Base-by-base conservation (phyloP, 208 protist species). In the Porcisia deanei region DNA sequence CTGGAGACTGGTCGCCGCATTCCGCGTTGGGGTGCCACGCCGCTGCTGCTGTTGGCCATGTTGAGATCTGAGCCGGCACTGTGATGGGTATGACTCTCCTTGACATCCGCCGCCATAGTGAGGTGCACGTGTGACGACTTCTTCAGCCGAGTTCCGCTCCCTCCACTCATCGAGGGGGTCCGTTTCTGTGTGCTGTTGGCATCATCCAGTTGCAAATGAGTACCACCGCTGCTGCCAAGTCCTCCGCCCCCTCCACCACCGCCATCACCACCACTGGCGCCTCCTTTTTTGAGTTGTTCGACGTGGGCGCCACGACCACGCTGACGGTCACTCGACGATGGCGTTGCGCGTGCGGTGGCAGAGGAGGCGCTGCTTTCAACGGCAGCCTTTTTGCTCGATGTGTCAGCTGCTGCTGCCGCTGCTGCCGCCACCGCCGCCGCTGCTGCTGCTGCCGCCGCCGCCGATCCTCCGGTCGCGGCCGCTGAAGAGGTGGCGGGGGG, bases 1-100 rank as follows among this genome's bases (percentile, higher is more conserved):
- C 58, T 57, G 25, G 82, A 86, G 39, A 69, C 65, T 25, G 78
- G 82, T 1, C 82, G 82, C 1, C 82, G 82, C 77, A 86, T 76
- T 22, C 77, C 78, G n/a, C 82, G 77, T 66, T 86, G 82, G 41
- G 78, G 82, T 18, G 82, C 82, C n/a, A 86, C 82, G 14, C 78
- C 77, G n/a, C 71, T 60, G 34, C 16, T 71, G 68, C 68, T 64
- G 61, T 45, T 61, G 49, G 34, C 22, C 12, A 22, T 3, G 30
- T n/a, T 37, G 43, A 16, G 12, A 53, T 71, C 66, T 34, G 22
- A 30, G 25, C 45, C 47, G 16, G 47, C 49, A 4, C 41, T 55
- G 71, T 43, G 18, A 59, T 72, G 45, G 63, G 22, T 18, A 22
- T 81, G 67, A 18, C 20, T 8, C 55, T 77, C 61, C 37, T 77